Percentiles rank a stretch among this genome's conserved stretches.
These are phyloP conservation scores for Kwoniella shivajii DNA, from an alignment of 1,284 basidiomycete species.

Conservation along the genomic window DNA sequence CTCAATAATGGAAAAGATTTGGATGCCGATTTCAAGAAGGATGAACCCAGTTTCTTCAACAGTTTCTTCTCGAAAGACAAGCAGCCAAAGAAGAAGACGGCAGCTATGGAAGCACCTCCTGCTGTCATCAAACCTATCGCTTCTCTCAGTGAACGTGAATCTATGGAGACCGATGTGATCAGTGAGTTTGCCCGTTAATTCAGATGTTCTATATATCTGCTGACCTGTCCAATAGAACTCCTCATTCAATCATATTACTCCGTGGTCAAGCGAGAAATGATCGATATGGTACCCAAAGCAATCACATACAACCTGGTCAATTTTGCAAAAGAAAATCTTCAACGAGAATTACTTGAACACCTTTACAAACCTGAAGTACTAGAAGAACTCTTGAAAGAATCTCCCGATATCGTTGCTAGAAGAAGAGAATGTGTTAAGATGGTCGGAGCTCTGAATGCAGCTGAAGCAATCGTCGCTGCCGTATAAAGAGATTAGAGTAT, in stretches of 20 bases:
- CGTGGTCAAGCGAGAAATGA: conserved; percentile 98
- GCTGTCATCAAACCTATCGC: conserved; percentile 85
- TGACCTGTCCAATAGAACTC: conserved; percentile 62
- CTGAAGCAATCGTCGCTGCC: conserved; percentile 67
- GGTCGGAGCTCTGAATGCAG: conserved; percentile 86
- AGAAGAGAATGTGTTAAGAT: conserved; percentile 82
- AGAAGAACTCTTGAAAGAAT: conserved; percentile 90
- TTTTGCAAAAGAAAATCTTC: conserved; percentile 80
- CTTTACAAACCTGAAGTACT: conserved; percentile 75
- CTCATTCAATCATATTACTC: conserved; percentile 94
- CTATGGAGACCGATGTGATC: conserved; percentile 99
- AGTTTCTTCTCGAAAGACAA: conserved; percentile 76
- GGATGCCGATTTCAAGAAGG: conserved; percentile 83
- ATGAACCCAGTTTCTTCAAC: conserved; percentile 91
- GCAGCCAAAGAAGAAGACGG: conserved; percentile 70
- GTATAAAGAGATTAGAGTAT: conserved; percentile 21
- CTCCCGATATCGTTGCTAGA: conserved; percentile 56
- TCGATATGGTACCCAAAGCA: conserved; percentile 98
- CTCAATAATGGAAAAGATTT: conserved; percentile 93
- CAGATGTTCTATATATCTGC: neutral
- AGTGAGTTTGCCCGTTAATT: conserved; percentile 63
- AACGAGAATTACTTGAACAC: conserved; percentile 45
- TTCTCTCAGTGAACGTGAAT: conserved; percentile 91
- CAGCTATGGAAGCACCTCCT: conserved; percentile 91
- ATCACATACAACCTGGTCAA: conserved; percentile 92